Conservation (phyloP, 116 monocot genomes). For the Dioscorea cayenensis region DNA sequence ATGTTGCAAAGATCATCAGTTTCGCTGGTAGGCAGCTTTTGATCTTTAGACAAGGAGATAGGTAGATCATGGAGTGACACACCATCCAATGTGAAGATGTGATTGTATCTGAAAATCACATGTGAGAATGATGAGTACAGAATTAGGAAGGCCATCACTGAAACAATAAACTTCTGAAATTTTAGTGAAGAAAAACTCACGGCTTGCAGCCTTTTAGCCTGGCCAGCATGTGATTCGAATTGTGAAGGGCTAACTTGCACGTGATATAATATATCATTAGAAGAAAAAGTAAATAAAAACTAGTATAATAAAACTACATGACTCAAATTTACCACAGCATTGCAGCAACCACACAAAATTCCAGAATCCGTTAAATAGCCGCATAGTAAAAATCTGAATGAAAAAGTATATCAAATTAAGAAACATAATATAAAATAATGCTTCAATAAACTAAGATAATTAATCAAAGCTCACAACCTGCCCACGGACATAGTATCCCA, state of each 20-base stretch:
- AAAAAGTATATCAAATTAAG: no score
- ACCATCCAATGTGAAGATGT: conserved; percentile 23
- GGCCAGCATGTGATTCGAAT: conserved; percentile 99
- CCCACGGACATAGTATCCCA: conserved; percentile 59
- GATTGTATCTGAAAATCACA: conserved; percentile 28
- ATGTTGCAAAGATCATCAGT: conserved; percentile 15
- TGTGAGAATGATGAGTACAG: background rate
- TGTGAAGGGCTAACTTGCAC: conserved; percentile 85
- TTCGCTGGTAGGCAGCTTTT: conserved; percentile 3
- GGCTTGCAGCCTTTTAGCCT: conserved; percentile 77
- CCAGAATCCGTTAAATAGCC: conserved; percentile 82
- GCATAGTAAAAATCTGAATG: no score
- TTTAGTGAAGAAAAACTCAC: conserved; percentile 41
- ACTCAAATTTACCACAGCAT: conserved; percentile 21
- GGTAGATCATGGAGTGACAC: conserved; percentile 36
- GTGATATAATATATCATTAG: background rate
- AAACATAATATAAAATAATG: no score
- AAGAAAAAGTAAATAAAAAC: background rate
- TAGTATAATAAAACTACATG: no score
- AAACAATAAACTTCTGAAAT: background rate
- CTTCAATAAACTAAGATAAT: no score
- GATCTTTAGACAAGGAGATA: conserved; percentile 10
- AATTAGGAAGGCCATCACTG: background rate
- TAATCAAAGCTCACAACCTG: conserved; percentile 27
- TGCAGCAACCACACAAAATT: conserved; percentile 81